Conservation (phyloP, 2,329 filamentous ascomycete species). For the Trichoderma pleuroti region DNA sequence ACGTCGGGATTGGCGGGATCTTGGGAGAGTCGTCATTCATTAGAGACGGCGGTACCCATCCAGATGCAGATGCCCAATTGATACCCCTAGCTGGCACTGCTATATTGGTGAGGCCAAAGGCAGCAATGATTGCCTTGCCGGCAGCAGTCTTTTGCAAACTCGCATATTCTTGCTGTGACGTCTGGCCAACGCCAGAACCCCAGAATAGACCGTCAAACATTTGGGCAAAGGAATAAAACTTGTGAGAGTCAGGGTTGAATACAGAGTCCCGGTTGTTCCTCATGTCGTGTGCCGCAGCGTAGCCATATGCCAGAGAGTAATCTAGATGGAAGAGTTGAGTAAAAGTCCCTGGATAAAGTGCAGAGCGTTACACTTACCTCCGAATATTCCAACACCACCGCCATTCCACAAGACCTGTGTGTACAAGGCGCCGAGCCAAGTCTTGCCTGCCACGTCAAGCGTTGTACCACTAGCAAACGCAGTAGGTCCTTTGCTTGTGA, state of each 20-base stretch:
- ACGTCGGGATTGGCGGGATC: not conserved
- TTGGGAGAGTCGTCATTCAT: not conserved
- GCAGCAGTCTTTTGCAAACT: not conserved
- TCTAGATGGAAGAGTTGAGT: not conserved
- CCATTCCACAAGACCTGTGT: not conserved
- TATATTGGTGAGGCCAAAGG: not conserved
- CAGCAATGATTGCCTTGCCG: not conserved
- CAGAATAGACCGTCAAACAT: not conserved
- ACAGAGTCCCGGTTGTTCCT: not conserved
- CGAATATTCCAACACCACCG: not conserved
- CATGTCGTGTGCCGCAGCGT: not conserved
- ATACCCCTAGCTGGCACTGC: not conserved
- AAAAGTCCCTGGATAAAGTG: not conserved
- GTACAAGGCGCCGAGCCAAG: not conserved
- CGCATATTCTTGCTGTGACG: not conserved
- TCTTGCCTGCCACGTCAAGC: not conserved
- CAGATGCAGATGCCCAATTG: not conserved
- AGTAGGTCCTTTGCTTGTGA: not conserved
- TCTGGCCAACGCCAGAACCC: not conserved
- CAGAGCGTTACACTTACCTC: not conserved
- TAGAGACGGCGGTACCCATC: not conserved
- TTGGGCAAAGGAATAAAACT: not conserved
- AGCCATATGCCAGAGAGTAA: not conserved
- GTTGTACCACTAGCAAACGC: not conserved
- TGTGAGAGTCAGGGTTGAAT: not conserved